phyloP scores from a whole-genome alignment of 495 filamentous ascomycete species.

The Tuber melanosporum region DNA sequence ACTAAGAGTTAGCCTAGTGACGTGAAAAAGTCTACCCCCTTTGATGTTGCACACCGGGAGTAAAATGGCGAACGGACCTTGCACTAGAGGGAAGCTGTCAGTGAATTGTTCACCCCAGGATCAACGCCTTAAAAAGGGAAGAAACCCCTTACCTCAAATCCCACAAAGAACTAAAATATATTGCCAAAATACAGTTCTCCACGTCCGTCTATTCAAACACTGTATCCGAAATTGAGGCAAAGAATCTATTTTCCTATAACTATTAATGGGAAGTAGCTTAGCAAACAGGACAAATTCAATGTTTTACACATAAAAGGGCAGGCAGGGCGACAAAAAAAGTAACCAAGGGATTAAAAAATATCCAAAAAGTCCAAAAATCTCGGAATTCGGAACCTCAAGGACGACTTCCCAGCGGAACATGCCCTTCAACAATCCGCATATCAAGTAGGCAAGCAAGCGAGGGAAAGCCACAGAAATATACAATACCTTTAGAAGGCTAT shows the following conservation, averaged over 20 bases:
- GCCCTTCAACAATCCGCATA: conserved; percentile 14
- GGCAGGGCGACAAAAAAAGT: conserved; percentile 13
- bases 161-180: neutral
- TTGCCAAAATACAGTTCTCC: conserved; percentile 12
- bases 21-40: neutral
- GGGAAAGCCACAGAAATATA: neutral
- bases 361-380: conserved; percentile 18
- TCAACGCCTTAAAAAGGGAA: neutral
- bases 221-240: conserved; percentile 15
- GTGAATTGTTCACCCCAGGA: neutral
- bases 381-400: conserved; percentile 18
- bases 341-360: conserved; percentile 10
- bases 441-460: conserved; percentile 11
- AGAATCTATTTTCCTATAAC: conserved; percentile 26
- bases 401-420: conserved; percentile 13
- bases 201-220: neutral
- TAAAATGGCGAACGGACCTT: neutral
- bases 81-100: neutral
- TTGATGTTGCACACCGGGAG: neutral
- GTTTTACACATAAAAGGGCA: conserved; percentile 8
- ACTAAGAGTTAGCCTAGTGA: neutral
- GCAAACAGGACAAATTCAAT: neutral
- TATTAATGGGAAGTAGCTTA: conserved; percentile 21
- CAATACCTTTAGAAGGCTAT: neutral
- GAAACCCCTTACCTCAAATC: neutral